These are phyloP conservation scores for Exophiala phaeomuriformis DNA, from an alignment of 2,329 filamentous ascomycete species.

Conservation along the genomic window DNA sequence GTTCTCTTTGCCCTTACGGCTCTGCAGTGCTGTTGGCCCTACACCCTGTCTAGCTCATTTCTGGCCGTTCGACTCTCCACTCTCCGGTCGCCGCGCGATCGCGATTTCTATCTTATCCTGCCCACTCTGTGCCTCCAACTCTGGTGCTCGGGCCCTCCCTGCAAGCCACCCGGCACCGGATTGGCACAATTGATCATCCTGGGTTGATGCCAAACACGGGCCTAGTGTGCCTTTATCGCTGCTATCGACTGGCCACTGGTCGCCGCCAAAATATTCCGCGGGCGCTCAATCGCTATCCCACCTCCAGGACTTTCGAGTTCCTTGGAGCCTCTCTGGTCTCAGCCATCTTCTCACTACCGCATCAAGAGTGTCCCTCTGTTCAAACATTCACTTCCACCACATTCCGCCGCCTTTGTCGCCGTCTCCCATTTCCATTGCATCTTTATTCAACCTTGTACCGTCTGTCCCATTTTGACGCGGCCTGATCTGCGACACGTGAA, in stretches of 20 bases:
- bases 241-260: constrained; percentile 23
- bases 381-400: background rate
- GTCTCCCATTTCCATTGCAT: background rate
- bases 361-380: background rate
- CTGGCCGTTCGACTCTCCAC: constrained; percentile 17
- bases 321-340: constrained; percentile 2
- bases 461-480: background rate
- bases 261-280: constrained; percentile 27
- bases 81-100: constrained; percentile 22
- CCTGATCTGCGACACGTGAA: constrained; percentile 5
- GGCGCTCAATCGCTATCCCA: constrained; percentile 17
- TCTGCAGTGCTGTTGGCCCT: constrained; percentile 4
- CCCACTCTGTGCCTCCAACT: constrained; percentile 21
- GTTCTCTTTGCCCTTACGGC: constrained; percentile 1
- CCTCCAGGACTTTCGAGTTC: constrained; percentile 10
- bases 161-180: constrained; percentile 25
- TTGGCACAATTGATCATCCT: constrained; percentile 26
- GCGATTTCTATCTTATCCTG: constrained; percentile 24
- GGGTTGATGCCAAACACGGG: constrained; percentile 20
- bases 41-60: constrained; percentile 15
- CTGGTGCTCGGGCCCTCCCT: constrained; percentile 20
- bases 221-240: constrained; percentile 24
- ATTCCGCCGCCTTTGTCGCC: background rate
- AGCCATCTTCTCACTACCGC: constrained; percentile 1
- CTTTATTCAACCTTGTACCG: background rate